These are phyloP conservation scores for Podospora bellae-mahoneyi DNA, from an alignment of 495 filamentous ascomycete species.

Conservation along the genomic window DNA sequence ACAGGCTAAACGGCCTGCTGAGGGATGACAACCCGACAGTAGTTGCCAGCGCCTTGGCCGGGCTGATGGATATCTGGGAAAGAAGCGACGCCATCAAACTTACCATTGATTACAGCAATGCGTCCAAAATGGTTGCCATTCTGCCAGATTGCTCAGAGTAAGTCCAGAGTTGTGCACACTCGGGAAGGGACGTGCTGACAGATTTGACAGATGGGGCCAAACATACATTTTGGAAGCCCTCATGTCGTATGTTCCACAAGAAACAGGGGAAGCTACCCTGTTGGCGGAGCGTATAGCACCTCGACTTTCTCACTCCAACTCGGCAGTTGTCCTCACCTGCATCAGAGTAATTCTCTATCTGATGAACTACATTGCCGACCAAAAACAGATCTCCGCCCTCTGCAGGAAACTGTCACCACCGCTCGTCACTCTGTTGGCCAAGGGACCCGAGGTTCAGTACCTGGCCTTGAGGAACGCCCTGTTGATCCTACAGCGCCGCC, in stretches of 20 bases:
- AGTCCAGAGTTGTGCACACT: slow-evolving; percentile 29
- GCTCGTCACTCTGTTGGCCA: slow-evolving; percentile 90
- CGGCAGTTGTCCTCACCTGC: slow-evolving; percentile 90
- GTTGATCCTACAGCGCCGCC: slow-evolving; percentile 86
- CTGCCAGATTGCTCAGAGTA: slow-evolving; percentile 96
- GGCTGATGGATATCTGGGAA: slow-evolving; percentile 98
- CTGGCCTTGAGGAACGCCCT: slow-evolving; percentile 91
- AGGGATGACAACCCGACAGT: slow-evolving; percentile 97
- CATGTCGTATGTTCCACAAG: slow-evolving; percentile 97
- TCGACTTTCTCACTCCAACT: slow-evolving; percentile 92
- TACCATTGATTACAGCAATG: slow-evolving; percentile 95
- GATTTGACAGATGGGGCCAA: slow-evolving; percentile 79
- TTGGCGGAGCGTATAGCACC: slow-evolving; percentile 92
- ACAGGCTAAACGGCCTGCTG: slow-evolving; percentile 83
- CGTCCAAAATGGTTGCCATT: slow-evolving; percentile 96
- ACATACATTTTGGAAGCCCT: slow-evolving; percentile 97
- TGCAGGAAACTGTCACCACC: slow-evolving; percentile 94
- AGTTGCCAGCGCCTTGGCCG: slow-evolving; percentile 87
- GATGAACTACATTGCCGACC: slow-evolving; percentile 97
- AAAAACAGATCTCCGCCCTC: slow-evolving; percentile 83
- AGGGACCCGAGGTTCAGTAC: slow-evolving; percentile 97
- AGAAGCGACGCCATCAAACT: slow-evolving; percentile 95
- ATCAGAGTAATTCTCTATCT: slow-evolving; percentile 95
- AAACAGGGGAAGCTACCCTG: slow-evolving; percentile 77
- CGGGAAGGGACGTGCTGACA: slow-evolving; percentile 26